Evolutionary conservation across 176 grass and related monocot genomes (phyloP), one percentile per base, ranked within the genome.

Genomic region (Carex cristatella): DNA sequence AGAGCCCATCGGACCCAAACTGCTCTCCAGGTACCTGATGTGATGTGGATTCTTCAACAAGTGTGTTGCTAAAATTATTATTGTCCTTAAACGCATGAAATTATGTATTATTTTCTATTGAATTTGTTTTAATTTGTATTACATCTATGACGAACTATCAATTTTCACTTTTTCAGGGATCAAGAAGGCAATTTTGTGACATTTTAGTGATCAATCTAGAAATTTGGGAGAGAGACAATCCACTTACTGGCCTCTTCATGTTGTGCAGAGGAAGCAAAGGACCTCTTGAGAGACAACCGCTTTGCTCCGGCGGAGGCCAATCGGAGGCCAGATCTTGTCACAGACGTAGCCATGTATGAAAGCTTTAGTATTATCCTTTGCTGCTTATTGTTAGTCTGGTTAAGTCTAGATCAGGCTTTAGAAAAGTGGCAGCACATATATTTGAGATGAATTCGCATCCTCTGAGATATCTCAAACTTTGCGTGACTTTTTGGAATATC

Each of bases 191-290:
- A 48, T 7, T 69, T 69, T 38, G 37, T 38, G 13, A 14, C 65
- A 61, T 14, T 57, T 8, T 18, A 58, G 56, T 58, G 60, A 61
- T n/a, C 18, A 19, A 23, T 62, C 7, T 62, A 7, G 38, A 19
- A 35, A 15, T 16, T 18, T 18, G 23, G 10, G 57, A 58, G 4
- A 54, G 30, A 4, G 8, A 7, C 19, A 27, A 33, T 32, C 11
- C 11, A 38, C 59, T 63, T 59, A 90, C 88, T 33, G n/a, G 88
- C 88, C 30, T 93, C 91, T 83, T 93, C 91, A 83, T 86, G 86
- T 58, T 72, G n/a, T 1, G 83, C 86, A 63, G 91, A 86, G 13
- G 91, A 83, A 64, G 88, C 79, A 37, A 88, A 85, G 27, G 54
- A 79, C 44, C 88, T 85, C 46, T 83, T 83, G 65, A 54, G 65